A percentile compares a stretch with the other conserved stretches of the same genome.
Conservation (phyloP, 257 asterid species). For the Fraxinus americana region DNA sequence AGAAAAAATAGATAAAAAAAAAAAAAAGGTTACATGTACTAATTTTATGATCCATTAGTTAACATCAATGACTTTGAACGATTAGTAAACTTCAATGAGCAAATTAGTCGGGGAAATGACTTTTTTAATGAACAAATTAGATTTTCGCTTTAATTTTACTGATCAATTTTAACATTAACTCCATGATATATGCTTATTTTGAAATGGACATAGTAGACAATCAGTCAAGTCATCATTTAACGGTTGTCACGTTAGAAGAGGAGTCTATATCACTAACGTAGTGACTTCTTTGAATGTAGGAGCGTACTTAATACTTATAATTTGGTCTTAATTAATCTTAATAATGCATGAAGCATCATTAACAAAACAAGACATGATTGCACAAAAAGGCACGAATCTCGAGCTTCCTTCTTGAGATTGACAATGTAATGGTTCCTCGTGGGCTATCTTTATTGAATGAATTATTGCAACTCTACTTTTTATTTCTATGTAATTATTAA, state of each 20-base stretch:
- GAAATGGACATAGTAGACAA: no score
- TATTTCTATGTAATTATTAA: conserved; percentile 4
- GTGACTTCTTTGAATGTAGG: neutral
- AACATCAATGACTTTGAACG: no score
- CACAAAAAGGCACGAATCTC: conserved; percentile 55
- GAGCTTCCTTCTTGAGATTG: conserved; percentile 52
- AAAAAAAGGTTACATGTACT: no score
- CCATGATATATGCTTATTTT: no score
- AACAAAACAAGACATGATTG: conserved; percentile 22
- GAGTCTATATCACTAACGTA: neutral
- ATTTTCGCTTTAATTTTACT: no score
- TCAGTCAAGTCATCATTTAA: no score
- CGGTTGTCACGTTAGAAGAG: neutral
- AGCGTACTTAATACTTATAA: neutral
- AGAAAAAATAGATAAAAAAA: no score
- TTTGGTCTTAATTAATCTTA: neutral
- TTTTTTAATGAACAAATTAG: no score
- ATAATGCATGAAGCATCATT: neutral
- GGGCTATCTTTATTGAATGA: conserved; percentile 40
- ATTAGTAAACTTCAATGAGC: no score
- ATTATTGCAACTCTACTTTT: conserved; percentile 23
- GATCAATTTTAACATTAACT: no score
- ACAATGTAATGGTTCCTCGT: conserved; percentile 47
- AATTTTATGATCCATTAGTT: no score
- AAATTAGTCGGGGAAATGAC: no score